Conservation (phyloP, 2,329 filamentous ascomycete genomes). For the Diaporthe nobilis region DNA sequence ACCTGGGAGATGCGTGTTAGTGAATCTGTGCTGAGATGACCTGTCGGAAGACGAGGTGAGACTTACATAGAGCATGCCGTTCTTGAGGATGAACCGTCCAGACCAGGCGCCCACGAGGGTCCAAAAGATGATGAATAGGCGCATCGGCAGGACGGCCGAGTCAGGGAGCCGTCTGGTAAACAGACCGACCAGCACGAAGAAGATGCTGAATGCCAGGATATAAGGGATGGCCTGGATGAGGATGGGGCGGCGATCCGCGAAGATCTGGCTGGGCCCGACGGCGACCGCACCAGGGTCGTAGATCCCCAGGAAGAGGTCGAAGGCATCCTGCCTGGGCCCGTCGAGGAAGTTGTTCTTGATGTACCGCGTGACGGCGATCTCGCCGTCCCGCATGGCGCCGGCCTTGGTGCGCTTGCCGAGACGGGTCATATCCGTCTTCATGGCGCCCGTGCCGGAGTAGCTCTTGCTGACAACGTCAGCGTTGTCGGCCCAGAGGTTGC, state of each 20-base stretch:
- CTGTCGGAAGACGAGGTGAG: constrained; percentile 29
- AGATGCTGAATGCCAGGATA: constrained; percentile 85
- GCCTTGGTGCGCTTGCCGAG: constrained; percentile 89
- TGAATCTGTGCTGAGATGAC: background rate
- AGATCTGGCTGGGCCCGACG: constrained; percentile 80
- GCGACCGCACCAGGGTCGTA: constrained; percentile 83
- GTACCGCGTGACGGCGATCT: constrained; percentile 91
- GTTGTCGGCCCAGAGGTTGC: constrained; percentile 98
- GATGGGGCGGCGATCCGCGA: constrained; percentile 87
- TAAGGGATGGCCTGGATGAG: constrained; percentile 96
- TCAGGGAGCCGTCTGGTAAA: constrained; percentile 81
- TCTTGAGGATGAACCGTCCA: constrained; percentile 81
- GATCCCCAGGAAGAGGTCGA: constrained; percentile 91
- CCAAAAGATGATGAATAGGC: constrained; percentile 87
- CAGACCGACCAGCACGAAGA: constrained; percentile 82
- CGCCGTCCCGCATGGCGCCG: constrained; percentile 87
- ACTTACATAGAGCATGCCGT: constrained; percentile 96
- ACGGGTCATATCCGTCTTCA: constrained; percentile 99
- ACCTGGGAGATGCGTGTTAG: constrained; percentile 70
- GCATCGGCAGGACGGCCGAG: constrained; percentile 83
- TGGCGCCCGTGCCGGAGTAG: constrained; percentile 95
- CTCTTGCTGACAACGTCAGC: constrained; percentile 93
- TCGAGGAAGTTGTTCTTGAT: constrained; percentile 95
- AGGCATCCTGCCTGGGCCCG: constrained; percentile 93
- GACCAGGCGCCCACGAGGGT: constrained; percentile 78